Evolutionary conservation across 306 rosid genomes (phyloP).

Genomic region (Rosa persica): DNA sequence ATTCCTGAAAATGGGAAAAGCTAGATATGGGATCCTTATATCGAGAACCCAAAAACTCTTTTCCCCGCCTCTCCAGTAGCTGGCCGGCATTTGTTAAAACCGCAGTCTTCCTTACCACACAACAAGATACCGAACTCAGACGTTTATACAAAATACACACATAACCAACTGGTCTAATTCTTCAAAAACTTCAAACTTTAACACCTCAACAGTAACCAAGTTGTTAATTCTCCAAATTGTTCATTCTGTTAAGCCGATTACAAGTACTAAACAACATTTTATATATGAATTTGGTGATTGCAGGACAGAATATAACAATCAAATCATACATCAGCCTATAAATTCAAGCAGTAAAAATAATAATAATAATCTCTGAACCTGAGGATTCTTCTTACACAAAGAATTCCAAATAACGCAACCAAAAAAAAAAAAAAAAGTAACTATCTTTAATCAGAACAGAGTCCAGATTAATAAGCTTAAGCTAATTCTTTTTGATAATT

Average conservation of each 20-base stretch:
- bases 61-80: constrained; percentile 69
- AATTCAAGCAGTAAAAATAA: neutral
- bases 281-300: neutral
- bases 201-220: neutral
- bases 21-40: constrained; percentile 83
- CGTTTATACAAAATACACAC: neutral
- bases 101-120: constrained; percentile 53
- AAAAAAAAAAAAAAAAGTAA: neutral
- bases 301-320: neutral
- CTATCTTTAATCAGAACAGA: neutral
- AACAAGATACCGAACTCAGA: constrained; percentile 19
- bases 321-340: neutral
- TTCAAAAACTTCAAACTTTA: neutral
- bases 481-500: neutral
- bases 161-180: neutral
- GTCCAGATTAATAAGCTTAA: neutral
- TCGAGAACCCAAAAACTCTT: constrained; percentile 65
- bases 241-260: neutral
- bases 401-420: neutral
- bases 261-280: neutral
- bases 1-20: constrained; percentile 71
- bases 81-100: constrained; percentile 62
- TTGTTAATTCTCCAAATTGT: neutral
- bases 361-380: neutral
- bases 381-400: neutral